Evolutionary conservation across 2,329 filamentous ascomycete genomes (phyloP).

Genomic region (Fusarium brevicatenulatum): DNA sequence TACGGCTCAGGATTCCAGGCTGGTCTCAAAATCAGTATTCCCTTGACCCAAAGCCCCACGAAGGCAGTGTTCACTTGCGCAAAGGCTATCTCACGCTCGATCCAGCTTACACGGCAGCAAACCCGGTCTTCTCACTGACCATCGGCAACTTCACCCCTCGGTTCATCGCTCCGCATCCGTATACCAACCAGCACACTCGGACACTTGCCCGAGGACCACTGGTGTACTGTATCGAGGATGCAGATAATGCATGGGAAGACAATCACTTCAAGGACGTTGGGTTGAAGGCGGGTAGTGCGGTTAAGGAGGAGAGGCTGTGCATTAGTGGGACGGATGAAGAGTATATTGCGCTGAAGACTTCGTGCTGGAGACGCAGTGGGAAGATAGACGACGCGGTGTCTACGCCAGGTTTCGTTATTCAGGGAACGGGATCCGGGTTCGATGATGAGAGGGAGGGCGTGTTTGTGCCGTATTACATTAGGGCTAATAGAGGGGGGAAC

Average conservation of each 20-base stretch:
- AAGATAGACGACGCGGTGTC: accelerated
- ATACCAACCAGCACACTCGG: slow-evolving; percentile 64
- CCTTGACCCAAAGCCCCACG: slow-evolving; percentile 49
- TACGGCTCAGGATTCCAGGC: slow-evolving; percentile 63
- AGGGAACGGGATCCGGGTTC: accelerated
- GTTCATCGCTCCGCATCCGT: slow-evolving; percentile 63
- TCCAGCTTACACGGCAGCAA: slow-evolving; percentile 51
- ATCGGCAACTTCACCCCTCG: slow-evolving; percentile 59
- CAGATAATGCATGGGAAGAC: slow-evolving; percentile 19
- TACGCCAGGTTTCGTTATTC: background rate
- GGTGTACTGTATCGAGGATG: slow-evolving; percentile 69
- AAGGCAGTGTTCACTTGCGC: slow-evolving; percentile 33
- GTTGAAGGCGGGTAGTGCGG: background rate
- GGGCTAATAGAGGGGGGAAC: slow-evolving; percentile 18
- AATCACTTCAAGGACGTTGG: slow-evolving; percentile 31
- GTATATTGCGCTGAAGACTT: slow-evolving; percentile 16
- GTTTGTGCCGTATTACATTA: slow-evolving; percentile 22
- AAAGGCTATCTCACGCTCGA: slow-evolving; percentile 62
- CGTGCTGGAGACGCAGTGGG: slow-evolving; percentile 5
- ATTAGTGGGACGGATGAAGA: slow-evolving; percentile 11
- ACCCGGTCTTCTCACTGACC: slow-evolving; percentile 50
- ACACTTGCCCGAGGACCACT: slow-evolving; percentile 66
- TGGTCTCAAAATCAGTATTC: slow-evolving; percentile 56
- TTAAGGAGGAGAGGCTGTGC: slow-evolving; percentile 2
- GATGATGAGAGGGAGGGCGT: background rate